Conservation (phyloP, 202 grass and related monocot genomes). For the Elaeis oleifera region DNA sequence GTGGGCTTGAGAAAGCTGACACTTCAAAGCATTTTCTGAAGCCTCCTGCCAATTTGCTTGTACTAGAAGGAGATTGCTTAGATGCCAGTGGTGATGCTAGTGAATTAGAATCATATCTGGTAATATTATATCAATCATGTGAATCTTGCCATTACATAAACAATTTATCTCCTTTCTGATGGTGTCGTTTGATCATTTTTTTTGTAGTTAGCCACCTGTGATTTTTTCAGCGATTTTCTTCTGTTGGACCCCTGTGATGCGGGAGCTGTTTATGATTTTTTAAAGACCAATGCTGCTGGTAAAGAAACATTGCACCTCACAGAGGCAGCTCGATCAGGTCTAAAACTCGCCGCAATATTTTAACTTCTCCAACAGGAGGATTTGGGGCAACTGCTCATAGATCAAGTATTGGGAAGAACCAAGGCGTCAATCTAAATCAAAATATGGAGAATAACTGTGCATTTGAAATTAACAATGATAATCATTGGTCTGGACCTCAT, state of each 20-base stretch:
- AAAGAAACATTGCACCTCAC: constrained; percentile 27
- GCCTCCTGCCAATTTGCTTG: constrained; percentile 89
- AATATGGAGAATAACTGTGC: constrained; percentile 29
- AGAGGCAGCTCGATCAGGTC: constrained; percentile 30
- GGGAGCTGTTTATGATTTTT: constrained; percentile 70
- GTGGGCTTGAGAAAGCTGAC: constrained; percentile 39
- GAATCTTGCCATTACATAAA: constrained; percentile 1
- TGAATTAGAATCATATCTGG: constrained; percentile 87
- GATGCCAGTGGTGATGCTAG: constrained; percentile 52
- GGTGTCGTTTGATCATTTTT: constrained; percentile 24
- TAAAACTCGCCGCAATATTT: constrained; percentile 35
- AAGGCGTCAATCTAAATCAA: constrained; percentile 38
- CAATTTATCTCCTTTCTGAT: constrained; percentile 20
- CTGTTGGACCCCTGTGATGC: constrained; percentile 79
- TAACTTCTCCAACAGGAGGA: constrained; percentile 50
- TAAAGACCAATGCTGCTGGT: constrained; percentile 42
- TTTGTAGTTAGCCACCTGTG: constrained; percentile 83
- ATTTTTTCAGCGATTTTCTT: constrained; percentile 79
- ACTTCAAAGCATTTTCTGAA: constrained; percentile 41
- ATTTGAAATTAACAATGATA: constrained; percentile 23
- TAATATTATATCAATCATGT: constrained; percentile 17
- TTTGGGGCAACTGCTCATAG: constrained; percentile 36
- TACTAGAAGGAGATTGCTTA: constrained; percentile 91
- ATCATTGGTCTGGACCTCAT: constrained; percentile 26
- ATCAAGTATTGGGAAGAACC: constrained; percentile 30